Percentiles rank a stretch among this genome's conserved stretches.
Evolutionary conservation across 1,284 basidiomycete species (phyloP).

Genomic region (Sporisorium iseilematis-ciliati): DNA sequence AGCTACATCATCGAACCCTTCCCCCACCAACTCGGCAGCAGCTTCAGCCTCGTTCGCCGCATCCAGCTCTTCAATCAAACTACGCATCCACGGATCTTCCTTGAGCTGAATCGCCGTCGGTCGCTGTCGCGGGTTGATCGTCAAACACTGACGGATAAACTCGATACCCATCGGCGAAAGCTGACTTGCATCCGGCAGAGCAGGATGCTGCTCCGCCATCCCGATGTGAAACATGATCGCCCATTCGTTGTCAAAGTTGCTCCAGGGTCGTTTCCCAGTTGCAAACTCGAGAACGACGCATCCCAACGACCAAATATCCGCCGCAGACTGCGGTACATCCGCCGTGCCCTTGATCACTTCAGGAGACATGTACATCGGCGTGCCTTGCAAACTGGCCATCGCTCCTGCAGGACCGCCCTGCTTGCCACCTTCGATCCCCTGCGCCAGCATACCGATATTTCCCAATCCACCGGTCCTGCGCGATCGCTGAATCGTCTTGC

Average conservation of each 20-base stretch:
- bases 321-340: constrained; percentile 86
- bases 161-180: constrained; percentile 90
- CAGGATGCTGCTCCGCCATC: constrained; percentile 95
- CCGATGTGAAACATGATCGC: constrained; percentile 99
- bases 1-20: constrained; percentile 16
- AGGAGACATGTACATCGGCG: constrained; percentile 99
- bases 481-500: constrained; percentile 74
- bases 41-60: constrained; percentile 60
- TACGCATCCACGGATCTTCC: constrained; percentile 86
- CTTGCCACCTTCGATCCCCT: constrained; percentile 72
- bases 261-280: constrained; percentile 97
- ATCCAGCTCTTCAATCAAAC: constrained; percentile 65
- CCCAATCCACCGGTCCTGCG: constrained; percentile 49
- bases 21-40: constrained; percentile 31
- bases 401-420: constrained; percentile 67
- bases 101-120: constrained; percentile 88
- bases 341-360: constrained; percentile 88
- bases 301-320: constrained; percentile 97
- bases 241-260: constrained; percentile 99
- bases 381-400: constrained; percentile 84
- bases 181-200: constrained; percentile 89
- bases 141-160: constrained; percentile 92
- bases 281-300: constrained; percentile 97
- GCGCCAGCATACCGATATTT: constrained; percentile 42
- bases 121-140: constrained; percentile 84